Evolutionary conservation across 2,329 filamentous ascomycete genomes (phyloP), one percentile per base, ranked within the genome.

Genomic region (Xylaria sp.): DNA sequence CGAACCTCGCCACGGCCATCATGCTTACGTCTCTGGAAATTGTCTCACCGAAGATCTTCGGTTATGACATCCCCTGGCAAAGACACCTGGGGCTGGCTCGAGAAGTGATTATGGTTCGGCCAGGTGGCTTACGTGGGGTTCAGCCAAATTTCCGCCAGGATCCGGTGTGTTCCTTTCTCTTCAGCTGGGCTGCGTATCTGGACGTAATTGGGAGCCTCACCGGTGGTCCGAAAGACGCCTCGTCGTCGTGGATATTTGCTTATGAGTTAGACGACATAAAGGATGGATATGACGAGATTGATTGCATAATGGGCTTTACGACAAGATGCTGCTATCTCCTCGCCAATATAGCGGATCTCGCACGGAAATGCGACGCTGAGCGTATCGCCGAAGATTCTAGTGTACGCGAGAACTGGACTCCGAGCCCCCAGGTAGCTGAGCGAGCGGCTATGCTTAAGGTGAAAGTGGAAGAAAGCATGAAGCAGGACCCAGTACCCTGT

Each of bases 11-110:
- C 0, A 93, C 92, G 0, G 91, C 93, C 8, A 94, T 97, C 71
- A 94, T 96, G 91, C 86, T 97, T 55, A 89, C 92, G 0, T 94
- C 92, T 1, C 84, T 96, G 23, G 92, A 96, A 76, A 95, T 96
- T 66, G 90, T 96, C 59, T 94, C 91, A 0, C 93, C 93, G 0
- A 91, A 90, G 66, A 91, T 92, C 0, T 95, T 96, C 76, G 92
- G 92, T 63, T 90, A 93, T n/a, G 86, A 89, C 0, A 92, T 95
- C 63, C 87, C 92, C 0, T 97, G 93, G 93, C 92, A 94, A 77
- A 88, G 87, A 61, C 93, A 97, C 79, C 85, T 97, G 1, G 88
- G 89, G 65, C 88, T 94, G 63, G 93, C 93, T 0, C 88, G 93
- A 2, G 88, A 91, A 74, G 88, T 97, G 73, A 94, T 95, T 74